Percentiles rank a stretch among this genome's conserved stretches.
These are phyloP conservation scores for Phellopilus nigrolimitatus DNA, from an alignment of 1,284 basidiomycete species.

Conservation along the genomic window DNA sequence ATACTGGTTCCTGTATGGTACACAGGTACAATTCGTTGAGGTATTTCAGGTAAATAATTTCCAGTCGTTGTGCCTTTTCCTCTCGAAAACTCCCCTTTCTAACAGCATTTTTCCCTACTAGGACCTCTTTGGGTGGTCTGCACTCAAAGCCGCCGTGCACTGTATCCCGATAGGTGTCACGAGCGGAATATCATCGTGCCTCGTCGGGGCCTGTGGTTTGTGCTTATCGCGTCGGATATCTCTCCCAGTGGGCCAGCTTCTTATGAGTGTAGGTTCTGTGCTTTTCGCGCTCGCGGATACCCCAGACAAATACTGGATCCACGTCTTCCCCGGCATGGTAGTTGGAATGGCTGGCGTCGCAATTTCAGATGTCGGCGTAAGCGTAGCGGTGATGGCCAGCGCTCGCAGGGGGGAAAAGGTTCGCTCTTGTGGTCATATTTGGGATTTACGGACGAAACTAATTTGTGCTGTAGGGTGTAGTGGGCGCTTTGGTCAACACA, in stretches of 20 bases:
- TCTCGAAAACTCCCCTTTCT: no score
- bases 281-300: slow-evolving; percentile 17
- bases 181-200: slow-evolving; percentile 6
- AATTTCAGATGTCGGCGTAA: slow-evolving; percentile 16
- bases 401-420: slow-evolving; percentile 20
- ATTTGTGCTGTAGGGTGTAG: slow-evolving; percentile 14
- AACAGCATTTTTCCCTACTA: background rate
- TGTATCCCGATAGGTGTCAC: slow-evolving; percentile 13
- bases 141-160: slow-evolving; percentile 11
- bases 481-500: slow-evolving; percentile 21
- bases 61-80: no score
- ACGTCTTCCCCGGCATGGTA: slow-evolving; percentile 21
- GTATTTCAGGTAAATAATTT: slow-evolving; percentile 16
- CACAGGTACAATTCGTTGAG: slow-evolving; percentile 16
- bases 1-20: slow-evolving; percentile 12
- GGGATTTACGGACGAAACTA: background rate
- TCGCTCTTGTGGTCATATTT: background rate
- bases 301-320: slow-evolving; percentile 19
- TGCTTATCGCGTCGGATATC: slow-evolving; percentile 2
- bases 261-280: slow-evolving; percentile 11
- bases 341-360: slow-evolving; percentile 14
- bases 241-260: slow-evolving; percentile 9
- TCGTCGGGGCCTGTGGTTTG: slow-evolving; percentile 6
- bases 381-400: slow-evolving; percentile 17
- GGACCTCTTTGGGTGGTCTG: slow-evolving; percentile 16